Conservation (phyloP, 164 flowering plant genomes). For the Chimonanthus praecox region DNA sequence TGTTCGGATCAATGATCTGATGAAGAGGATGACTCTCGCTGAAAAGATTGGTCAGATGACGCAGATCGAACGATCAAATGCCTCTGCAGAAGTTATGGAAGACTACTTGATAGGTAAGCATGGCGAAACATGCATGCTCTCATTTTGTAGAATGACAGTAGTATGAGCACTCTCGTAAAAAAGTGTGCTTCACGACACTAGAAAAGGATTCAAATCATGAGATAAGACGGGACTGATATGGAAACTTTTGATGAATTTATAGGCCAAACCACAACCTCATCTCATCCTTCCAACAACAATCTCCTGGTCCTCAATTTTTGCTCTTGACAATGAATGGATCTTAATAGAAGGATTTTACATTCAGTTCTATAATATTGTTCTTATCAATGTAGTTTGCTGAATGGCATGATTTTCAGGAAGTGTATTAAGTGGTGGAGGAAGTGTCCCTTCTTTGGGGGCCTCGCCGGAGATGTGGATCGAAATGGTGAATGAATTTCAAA, state of each 20-base stretch:
- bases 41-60: slow-evolving; percentile 80
- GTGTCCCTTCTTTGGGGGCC: slow-evolving; percentile 51
- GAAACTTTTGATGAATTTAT: too few relatives aligned
- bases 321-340: too few relatives aligned
- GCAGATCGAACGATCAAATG: slow-evolving; percentile 50
- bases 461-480: slow-evolving; percentile 47
- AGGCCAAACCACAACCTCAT: too few relatives aligned
- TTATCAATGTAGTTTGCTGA: not conserved
- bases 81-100: slow-evolving; percentile 43
- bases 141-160: too few relatives aligned
- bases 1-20: slow-evolving; percentile 44
- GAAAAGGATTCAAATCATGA: too few relatives aligned
- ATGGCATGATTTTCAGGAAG: slow-evolving; percentile 39
- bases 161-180: too few relatives aligned
- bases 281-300: too few relatives aligned
- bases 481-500: slow-evolving; percentile 59
- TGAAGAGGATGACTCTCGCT: slow-evolving; percentile 53
- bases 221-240: too few relatives aligned
- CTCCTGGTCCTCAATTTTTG: too few relatives aligned
- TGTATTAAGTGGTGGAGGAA: slow-evolving; percentile 73
- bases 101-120: slow-evolving; percentile 48
- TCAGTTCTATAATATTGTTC: not conserved
- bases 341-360: too few relatives aligned
- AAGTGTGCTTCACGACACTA: too few relatives aligned
- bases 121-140: too few relatives aligned